phyloP scores from a whole-genome alignment of 768 basidiomycete genomes.

The Agaricus subrufescens region DNA sequence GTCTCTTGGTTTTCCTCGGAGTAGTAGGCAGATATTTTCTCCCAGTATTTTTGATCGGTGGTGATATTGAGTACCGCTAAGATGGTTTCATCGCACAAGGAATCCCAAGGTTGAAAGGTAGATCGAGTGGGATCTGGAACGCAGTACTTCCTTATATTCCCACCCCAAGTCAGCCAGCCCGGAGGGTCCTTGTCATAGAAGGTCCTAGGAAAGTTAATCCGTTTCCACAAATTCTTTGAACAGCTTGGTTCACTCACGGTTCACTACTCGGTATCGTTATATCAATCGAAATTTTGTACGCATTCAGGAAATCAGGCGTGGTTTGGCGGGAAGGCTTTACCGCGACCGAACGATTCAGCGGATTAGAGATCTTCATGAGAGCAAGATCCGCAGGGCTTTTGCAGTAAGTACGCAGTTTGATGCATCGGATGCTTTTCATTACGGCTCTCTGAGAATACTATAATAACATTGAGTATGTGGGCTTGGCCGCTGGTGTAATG shows the following conservation, averaged over 20 bases:
- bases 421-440: slow-evolving; percentile 70
- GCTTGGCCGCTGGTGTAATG: background rate
- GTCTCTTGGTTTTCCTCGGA: slow-evolving; percentile 76
- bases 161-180: slow-evolving; percentile 70
- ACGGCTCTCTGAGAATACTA: slow-evolving; percentile 71
- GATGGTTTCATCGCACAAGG: slow-evolving; percentile 44
- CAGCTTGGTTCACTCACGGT: slow-evolving; percentile 36
- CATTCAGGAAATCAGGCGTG: slow-evolving; percentile 50
- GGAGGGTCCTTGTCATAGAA: slow-evolving; percentile 52
- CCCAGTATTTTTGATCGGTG: slow-evolving; percentile 56
- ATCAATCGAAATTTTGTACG: slow-evolving; percentile 50
- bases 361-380: slow-evolving; percentile 60
- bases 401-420: slow-evolving; percentile 79
- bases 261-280: slow-evolving; percentile 23
- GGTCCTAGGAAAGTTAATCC: slow-evolving; percentile 28
- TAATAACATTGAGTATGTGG: background rate
- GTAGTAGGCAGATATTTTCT: slow-evolving; percentile 61
- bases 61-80: slow-evolving; percentile 44
- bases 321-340: slow-evolving; percentile 47
- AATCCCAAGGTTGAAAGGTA: slow-evolving; percentile 59
- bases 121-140: slow-evolving; percentile 43
- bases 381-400: slow-evolving; percentile 51
- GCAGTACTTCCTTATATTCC: slow-evolving; percentile 39
- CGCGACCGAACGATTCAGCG: slow-evolving; percentile 49
- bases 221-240: background rate